phyloP scores from a whole-genome alignment of 1,139 yeast species.

The Candida sanyaensis region DNA sequence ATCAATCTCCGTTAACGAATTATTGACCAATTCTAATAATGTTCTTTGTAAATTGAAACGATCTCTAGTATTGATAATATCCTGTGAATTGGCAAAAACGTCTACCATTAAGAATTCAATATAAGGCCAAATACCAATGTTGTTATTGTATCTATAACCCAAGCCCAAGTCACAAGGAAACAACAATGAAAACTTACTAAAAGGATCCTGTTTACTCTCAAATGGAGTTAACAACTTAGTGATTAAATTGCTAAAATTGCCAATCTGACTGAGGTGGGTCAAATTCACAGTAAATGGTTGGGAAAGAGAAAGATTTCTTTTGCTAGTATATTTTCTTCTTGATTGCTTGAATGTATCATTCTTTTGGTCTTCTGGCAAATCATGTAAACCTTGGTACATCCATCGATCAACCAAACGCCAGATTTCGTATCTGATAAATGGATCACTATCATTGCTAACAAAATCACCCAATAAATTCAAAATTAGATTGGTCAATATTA shows the following conservation, averaged over 20 bases:
- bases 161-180: constrained; percentile 69
- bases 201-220: constrained; percentile 25
- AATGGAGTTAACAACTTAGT: constrained; percentile 32
- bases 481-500: constrained; percentile 35
- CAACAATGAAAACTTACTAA: constrained; percentile 44
- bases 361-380: constrained; percentile 13
- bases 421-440: constrained; percentile 44
- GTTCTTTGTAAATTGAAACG: constrained; percentile 52
- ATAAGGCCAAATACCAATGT: constrained; percentile 78
- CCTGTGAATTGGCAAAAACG: constrained; percentile 52
- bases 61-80: constrained; percentile 33
- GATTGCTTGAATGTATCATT: constrained; percentile 10
- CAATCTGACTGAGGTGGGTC: constrained; percentile 52
- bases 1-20: constrained; percentile 62
- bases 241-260: constrained; percentile 62
- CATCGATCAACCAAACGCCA: constrained; percentile 80
- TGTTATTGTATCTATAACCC: constrained; percentile 49
- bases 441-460: constrained; percentile 39
- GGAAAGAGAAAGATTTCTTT: constrained; percentile 30
- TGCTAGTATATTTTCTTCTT: constrained; percentile 23
- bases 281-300: constrained; percentile 37
- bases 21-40: constrained; percentile 51
- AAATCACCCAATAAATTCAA: constrained; percentile 48
- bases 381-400: constrained; percentile 51
- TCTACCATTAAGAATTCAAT: constrained; percentile 70